Percentiles rank a stretch among this genome's conserved stretches.
These are phyloP conservation scores for Torulaspora indica DNA, from an alignment of 805 yeast species.

Conservation along the genomic window DNA sequence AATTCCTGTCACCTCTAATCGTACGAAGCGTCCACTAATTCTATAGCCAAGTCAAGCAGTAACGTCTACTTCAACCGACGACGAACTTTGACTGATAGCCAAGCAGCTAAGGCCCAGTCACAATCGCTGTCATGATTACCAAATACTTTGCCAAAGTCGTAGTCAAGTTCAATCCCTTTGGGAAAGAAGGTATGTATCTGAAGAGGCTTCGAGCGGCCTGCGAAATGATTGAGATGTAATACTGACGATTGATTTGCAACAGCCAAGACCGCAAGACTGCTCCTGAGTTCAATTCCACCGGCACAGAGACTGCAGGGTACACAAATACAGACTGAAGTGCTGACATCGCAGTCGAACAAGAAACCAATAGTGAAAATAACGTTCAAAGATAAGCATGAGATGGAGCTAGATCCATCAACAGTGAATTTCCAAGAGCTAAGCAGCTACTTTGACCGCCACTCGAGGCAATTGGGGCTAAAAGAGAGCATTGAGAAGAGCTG, in stretches of 20 bases:
- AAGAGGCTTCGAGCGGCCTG: not conserved
- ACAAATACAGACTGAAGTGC: conserved; percentile 57
- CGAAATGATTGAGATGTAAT: not conserved
- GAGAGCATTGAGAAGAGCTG: conserved; percentile 53
- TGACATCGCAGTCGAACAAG: conserved; percentile 43
- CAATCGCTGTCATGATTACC: conserved; percentile 60
- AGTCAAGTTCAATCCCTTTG: conserved; percentile 75
- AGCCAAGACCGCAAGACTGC: conserved; percentile 75
- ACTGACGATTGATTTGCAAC: conserved; percentile 1
- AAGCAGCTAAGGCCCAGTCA: not conserved
- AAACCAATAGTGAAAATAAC: conserved; percentile 67
- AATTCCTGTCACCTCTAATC: not conserved
- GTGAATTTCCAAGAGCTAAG: conserved; percentile 57
- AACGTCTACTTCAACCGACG: not conserved
- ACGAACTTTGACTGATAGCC: not conserved
- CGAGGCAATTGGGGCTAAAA: conserved; percentile 68
- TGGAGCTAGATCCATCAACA: conserved; percentile 61
- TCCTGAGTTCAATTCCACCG: conserved; percentile 78
- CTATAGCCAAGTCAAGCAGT: not conserved
- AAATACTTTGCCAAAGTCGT: conserved; percentile 76
- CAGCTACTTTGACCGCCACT: conserved; percentile 70
- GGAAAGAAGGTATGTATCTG: conserved; percentile 48
- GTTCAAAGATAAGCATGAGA: conserved; percentile 70
- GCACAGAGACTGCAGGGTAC: conserved; percentile 54
- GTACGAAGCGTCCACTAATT: not conserved